These are phyloP conservation scores for Globisporangium camurandrum DNA, from an alignment of 352 stramenopile species.

Conservation along the genomic window DNA sequence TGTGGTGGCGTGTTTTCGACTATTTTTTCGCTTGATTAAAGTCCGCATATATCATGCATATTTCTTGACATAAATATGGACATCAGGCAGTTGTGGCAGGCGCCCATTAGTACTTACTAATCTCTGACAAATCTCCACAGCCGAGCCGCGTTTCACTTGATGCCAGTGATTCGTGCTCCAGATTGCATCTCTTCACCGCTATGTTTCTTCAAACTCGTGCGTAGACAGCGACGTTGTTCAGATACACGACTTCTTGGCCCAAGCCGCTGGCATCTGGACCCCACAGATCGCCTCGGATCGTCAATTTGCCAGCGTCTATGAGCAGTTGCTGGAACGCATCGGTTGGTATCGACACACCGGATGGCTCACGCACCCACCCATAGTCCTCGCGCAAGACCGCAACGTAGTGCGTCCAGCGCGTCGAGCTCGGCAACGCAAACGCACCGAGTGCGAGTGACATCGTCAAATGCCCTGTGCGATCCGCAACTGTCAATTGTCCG, in stretches of 20 bases:
- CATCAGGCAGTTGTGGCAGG: too few species aligned
- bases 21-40: too few species aligned
- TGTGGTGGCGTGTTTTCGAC: too few species aligned
- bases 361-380: constrained; percentile 57
- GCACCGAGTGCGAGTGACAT: constrained; percentile 42
- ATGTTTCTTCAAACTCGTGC: too few species aligned
- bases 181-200: too few species aligned
- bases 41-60: too few species aligned
- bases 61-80: too few species aligned
- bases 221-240: constrained; percentile 55
- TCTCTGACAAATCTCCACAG: too few species aligned
- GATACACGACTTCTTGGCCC: constrained; percentile 66
- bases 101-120: too few species aligned
- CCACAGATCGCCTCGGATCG: constrained; percentile 68
- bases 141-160: too few species aligned
- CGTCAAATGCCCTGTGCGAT: constrained; percentile 14
- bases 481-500: constrained; percentile 48
- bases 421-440: constrained; percentile 34
- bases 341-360: constrained; percentile 18
- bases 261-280: constrained; percentile 27
- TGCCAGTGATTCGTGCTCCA: too few species aligned
- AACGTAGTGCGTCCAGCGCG: constrained; percentile 56
- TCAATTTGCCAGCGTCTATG: constrained; percentile 23
- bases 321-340: constrained; percentile 29
- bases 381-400: constrained; percentile 68